Conservation (phyloP, 805 yeast species). For the Schwanniomyces sp. region DNA sequence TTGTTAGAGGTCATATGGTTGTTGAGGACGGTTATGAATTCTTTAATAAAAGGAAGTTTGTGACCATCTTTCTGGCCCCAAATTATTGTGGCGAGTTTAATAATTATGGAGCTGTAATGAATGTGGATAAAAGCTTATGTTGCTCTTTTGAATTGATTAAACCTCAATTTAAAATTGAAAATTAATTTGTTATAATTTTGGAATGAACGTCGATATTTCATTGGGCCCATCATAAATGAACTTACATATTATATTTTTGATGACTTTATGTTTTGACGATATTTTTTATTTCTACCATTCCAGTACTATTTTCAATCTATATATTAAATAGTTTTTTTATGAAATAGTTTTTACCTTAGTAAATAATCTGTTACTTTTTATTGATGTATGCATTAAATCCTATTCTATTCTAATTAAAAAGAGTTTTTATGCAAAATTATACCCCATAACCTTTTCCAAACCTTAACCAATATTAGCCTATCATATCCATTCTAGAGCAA, state of each 20-base stretch:
- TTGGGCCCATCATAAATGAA: background rate
- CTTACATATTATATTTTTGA: background rate
- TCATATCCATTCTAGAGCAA: conserved; percentile 15
- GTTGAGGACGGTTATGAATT: conserved; percentile 88
- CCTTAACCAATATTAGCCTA: background rate
- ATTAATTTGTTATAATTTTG: background rate
- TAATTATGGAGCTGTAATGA: conserved; percentile 79
- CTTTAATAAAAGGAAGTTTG: conserved; percentile 69
- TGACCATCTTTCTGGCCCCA: conserved; percentile 80
- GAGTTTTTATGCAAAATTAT: background rate
- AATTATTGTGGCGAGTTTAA: conserved; percentile 82
- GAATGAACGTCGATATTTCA: background rate
- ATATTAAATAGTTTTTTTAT: background rate
- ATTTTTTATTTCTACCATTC: background rate
- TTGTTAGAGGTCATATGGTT: conserved; percentile 86
- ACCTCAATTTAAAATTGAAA: conserved; percentile 31
- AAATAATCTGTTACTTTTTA: background rate
- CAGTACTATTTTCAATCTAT: background rate
- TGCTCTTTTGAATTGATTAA: conserved; percentile 72
- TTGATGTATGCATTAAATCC: background rate
- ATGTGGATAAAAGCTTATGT: conserved; percentile 63
- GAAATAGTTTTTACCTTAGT: background rate
- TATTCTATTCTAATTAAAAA: background rate
- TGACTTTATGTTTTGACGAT: background rate
- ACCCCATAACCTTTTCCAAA: background rate